phyloP scores from a whole-genome alignment of 2,329 filamentous ascomycete genomes.

The Thermothelomyces thermophilus region DNA sequence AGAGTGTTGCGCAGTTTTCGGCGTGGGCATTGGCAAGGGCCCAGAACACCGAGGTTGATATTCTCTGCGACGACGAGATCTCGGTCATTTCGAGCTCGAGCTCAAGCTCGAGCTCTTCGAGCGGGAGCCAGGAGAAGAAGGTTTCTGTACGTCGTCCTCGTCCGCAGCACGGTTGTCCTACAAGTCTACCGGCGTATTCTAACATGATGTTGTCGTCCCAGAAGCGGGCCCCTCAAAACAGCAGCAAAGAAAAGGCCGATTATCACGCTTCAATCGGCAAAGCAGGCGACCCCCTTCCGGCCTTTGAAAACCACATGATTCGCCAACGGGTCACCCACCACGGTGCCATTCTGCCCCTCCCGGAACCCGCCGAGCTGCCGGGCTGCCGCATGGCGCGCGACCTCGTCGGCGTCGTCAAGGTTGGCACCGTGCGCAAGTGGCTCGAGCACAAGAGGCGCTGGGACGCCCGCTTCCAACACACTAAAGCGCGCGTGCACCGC shows the following conservation, averaged over 20 bases:
- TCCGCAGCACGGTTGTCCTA: too few relatives aligned
- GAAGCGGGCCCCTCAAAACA: slow-evolving; percentile 14
- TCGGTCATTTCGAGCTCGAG: slow-evolving; percentile 63
- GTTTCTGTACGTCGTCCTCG: neutral
- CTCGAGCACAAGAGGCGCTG: slow-evolving; percentile 64
- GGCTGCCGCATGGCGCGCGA: slow-evolving; percentile 56
- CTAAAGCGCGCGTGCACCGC: slow-evolving; percentile 67
- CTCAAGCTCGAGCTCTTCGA: slow-evolving; percentile 30
- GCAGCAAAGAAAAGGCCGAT: neutral
- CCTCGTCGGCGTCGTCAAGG: slow-evolving; percentile 73
- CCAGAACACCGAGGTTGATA: slow-evolving; percentile 73
- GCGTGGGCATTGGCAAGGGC: slow-evolving; percentile 84
- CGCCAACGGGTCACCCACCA: slow-evolving; percentile 77
- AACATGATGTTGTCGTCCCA: neutral
- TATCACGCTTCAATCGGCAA: slow-evolving; percentile 53
- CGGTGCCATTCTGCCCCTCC: slow-evolving; percentile 65
- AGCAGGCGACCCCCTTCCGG: slow-evolving; percentile 75
- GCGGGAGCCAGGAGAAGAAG: slow-evolving; percentile 21
- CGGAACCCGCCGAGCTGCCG: slow-evolving; percentile 56
- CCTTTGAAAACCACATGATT: slow-evolving; percentile 83
- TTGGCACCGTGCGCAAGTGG: slow-evolving; percentile 77
- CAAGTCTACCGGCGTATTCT: slow-evolving; percentile 8
- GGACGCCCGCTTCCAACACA: slow-evolving; percentile 64
- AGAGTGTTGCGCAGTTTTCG: slow-evolving; percentile 77
- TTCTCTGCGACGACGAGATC: slow-evolving; percentile 69